Base-by-base conservation (phyloP, 2,329 filamentous ascomycete species). In the Aquanectria penicillioides region DNA sequence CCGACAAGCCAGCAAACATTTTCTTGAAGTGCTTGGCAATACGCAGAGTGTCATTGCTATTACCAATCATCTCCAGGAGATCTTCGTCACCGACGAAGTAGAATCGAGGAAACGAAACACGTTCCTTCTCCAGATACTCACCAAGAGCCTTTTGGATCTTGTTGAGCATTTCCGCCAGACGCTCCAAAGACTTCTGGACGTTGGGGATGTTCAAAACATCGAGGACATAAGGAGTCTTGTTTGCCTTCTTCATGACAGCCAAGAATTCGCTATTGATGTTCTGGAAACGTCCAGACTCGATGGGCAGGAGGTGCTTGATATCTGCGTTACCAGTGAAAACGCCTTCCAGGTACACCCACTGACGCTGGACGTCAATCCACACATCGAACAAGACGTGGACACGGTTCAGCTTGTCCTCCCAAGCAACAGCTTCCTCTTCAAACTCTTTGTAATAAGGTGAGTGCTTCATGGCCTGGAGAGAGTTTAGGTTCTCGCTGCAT, bases 21-120 rank as follows among this genome's bases (percentile, higher is more conserved):
- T 99, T 99, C 76, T 97, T 94, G 82, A 99, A 93, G 80, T 99
- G 96, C 76, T 99, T 99, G 34, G 95, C 93, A 66, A 99, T 96
- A 52, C 95, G 93, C 60, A 95, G 80, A 9, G 94, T 97, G 72
- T 99, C 95, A 71, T 97, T 97, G 79, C 94, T 98, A 76, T 99
- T 99, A 73, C 95, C 95, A 65, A 99, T 99, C 79, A 99, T 99
- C 76, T 99, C 95, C 20, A 99, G 84, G 56, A 99, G 81, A 77
- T 99, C 95, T 73, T 99, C 96, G 71, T 99, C 96, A 75, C 95
- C 95, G 55, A 99, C 96, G 70, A 99, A 99, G 81, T 99, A 99
- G 82, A 99, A 99, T 57, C 95, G 89, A 38, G 95, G 95, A 80
- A 99, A 99, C 0, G 94, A 97, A 0, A 98, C 91, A 77, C 95